Evolutionary conservation across 148 eudicot genomes (phyloP), one percentile per base, ranked within the genome.

Genomic region (Arctostaphylos glauca): DNA sequence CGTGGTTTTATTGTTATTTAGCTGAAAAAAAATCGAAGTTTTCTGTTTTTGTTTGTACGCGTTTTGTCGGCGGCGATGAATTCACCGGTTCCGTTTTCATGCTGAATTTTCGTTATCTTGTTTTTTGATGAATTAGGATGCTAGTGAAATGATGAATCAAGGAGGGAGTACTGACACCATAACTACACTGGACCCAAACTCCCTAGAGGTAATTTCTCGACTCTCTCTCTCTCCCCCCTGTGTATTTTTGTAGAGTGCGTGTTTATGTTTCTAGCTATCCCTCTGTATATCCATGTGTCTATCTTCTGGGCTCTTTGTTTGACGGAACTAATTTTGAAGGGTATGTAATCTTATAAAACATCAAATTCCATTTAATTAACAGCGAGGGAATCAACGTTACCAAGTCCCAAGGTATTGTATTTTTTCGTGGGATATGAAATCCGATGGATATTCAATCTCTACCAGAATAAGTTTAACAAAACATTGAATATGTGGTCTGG

Each of bases 171-270:
- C 84, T 72, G 84, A 89, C 67, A 71, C 89, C 79, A 82, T 71
- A 71, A 84, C 92, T 82, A 66, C 85, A 83, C 71, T 83, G 77
- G 92, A 89, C 62, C 90, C 86, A 78, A 91, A 89, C 80, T 84
- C 85, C 52, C 74, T 80, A 18, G 86, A 88, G 91, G 94, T 89
- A 86, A 70, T 66, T 59, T 9, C 52, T 15, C 0, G 2, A 52
- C 31, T 38, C 64, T 16, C 25, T 46, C n/a, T 8, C 73, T 19
- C 48, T 76, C 13, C 56, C 12, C 9, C 66, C 82, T 9, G 1
- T 3, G 2, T 50, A 12, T 21, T 49, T 49, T 2, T 19, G 6
- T 48, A 48, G 38, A 31, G 38, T 31, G 1, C 38, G 0, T 31
- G 38, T 31, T 0, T 31, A 31, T 1, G 38, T 31, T 31, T 41